Evolutionary conservation across 2,329 filamentous ascomycete genomes (phyloP).

Genomic region (Colletotrichum sp.): DNA sequence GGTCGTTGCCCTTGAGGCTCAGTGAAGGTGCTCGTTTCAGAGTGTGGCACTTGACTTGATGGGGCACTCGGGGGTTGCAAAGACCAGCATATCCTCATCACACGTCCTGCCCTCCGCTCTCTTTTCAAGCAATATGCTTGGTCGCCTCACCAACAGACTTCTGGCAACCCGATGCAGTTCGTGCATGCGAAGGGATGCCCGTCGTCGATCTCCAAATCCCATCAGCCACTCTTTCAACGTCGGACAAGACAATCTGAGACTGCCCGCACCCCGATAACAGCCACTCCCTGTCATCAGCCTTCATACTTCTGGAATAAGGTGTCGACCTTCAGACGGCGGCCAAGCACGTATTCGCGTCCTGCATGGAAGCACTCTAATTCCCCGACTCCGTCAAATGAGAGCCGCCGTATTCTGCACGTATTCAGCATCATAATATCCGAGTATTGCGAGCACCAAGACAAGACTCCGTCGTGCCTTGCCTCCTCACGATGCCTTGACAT

Average conservation of each 20-base stretch:
- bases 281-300: not conserved
- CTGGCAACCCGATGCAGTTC: conserved; percentile 7
- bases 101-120: not conserved
- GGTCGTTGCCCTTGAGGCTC: conserved; percentile 4
- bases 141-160: not conserved
- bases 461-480: not conserved
- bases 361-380: conserved; percentile 12
- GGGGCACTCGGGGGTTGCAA: not conserved
- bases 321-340: conserved; percentile 4
- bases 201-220: conserved; percentile 11
- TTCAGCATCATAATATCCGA: not conserved
- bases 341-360: not conserved
- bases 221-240: conserved; percentile 14
- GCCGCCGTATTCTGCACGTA: not conserved
- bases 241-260: conserved; percentile 11
- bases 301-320: not conserved
- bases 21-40: conserved; percentile 11
- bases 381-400: not conserved
- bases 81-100: conserved; percentile 17
- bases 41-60: conserved; percentile 16
- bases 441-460: not conserved
- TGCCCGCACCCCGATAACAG: not conserved
- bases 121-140: conserved; percentile 13
- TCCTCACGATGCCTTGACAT: not conserved
- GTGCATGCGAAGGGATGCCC: conserved; percentile 19